A percentile compares a stretch with the other conserved stretches of the same genome.
phyloP scores from a whole-genome alignment of 2,329 filamentous ascomycete species.

The Xylaria sp. region DNA sequence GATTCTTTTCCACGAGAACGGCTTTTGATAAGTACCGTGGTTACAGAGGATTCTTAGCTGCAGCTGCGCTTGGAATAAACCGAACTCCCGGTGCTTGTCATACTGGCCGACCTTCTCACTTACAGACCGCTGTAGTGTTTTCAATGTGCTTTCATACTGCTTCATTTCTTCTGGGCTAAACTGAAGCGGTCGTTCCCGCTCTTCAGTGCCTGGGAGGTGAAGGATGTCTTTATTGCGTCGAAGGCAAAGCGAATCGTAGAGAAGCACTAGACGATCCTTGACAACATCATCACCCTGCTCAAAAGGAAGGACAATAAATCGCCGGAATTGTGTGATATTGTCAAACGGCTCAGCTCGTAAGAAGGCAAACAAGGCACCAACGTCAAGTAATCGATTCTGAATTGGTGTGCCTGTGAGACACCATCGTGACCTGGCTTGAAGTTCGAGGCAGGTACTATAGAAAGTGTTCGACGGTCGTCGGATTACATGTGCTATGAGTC shows the following conservation, averaged over 20 bases:
- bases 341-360: conserved; percentile 50
- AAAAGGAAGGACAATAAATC: conserved; percentile 51
- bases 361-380: conserved; percentile 58
- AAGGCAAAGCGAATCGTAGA: conserved; percentile 48
- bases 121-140: conserved; percentile 47
- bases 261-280: conserved; percentile 41
- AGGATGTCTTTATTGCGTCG: conserved; percentile 50
- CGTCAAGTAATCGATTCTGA: conserved; percentile 58
- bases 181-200: conserved; percentile 35
- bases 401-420: conserved; percentile 60
- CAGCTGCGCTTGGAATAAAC: conserved; percentile 53
- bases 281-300: conserved; percentile 35
- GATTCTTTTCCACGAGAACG: conserved; percentile 49
- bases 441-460: conserved; percentile 48
- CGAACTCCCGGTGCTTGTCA: conserved; percentile 46
- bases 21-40: conserved; percentile 55
- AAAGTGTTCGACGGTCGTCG: conserved; percentile 53
- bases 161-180: conserved; percentile 42
- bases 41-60: conserved; percentile 56
- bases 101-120: conserved; percentile 44
- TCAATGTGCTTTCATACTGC: conserved; percentile 45
- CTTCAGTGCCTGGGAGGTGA: conserved; percentile 42
- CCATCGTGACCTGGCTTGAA: conserved; percentile 55
- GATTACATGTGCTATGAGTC: conserved; percentile 53
- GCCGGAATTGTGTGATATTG: conserved; percentile 48